phyloP scores from a whole-genome alignment of 2,329 filamentous ascomycete genomes.

The Boeremia exigua region DNA sequence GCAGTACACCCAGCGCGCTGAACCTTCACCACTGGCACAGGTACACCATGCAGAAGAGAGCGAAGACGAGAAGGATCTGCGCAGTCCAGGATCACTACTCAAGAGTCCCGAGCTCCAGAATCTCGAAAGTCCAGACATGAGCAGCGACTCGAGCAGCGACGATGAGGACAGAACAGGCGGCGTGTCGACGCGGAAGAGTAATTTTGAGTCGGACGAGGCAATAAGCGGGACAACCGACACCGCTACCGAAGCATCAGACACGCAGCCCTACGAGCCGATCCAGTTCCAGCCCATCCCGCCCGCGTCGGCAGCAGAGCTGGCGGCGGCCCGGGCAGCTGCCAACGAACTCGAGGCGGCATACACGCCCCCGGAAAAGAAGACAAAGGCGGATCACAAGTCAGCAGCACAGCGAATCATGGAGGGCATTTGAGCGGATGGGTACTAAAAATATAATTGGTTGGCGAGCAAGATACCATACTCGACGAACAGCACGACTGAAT shows the following conservation, averaged over 20 bases:
- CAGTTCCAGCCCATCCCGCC: conserved; percentile 7
- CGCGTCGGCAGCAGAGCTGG: conserved; percentile 12
- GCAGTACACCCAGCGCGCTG: conserved; percentile 55
- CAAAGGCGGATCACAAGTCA: conserved; percentile 12
- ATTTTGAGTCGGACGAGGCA: conserved; percentile 9
- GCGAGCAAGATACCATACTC: background rate
- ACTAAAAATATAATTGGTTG: too few species aligned
- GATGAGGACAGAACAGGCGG: conserved; percentile 23
- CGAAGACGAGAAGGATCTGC: conserved; percentile 36
- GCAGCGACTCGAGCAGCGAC: conserved; percentile 43
- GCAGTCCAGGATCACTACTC: conserved; percentile 46
- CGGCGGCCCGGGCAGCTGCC: conserved; percentile 11
- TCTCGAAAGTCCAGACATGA: conserved; percentile 49
- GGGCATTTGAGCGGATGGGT: conserved; percentile 7
- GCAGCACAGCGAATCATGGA: conserved; percentile 19
- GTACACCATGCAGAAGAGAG: conserved; percentile 31
- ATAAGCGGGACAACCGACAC: background rate
- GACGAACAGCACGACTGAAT: background rate
- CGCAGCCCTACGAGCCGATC: conserved; percentile 6
- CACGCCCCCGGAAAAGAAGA: conserved; percentile 5
- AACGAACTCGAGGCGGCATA: conserved; percentile 14
- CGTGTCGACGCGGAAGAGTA: conserved; percentile 14
- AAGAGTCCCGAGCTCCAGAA: conserved; percentile 49
- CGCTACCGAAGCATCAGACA: background rate
- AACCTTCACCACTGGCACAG: conserved; percentile 41